phyloP scores from a whole-genome alignment of 208 protist genomes.

The Entamoeba invadens region DNA sequence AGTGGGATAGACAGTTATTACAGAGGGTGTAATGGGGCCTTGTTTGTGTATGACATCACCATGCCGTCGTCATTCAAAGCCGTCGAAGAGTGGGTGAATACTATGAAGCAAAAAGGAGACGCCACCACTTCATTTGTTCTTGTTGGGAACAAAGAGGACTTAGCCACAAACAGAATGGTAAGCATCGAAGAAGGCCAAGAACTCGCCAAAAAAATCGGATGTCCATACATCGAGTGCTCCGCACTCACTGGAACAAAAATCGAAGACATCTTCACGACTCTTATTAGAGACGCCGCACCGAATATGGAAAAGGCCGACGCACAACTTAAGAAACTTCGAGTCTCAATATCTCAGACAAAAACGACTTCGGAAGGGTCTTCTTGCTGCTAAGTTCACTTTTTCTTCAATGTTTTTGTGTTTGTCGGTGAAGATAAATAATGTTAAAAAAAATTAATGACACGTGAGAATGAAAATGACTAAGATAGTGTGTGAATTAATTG shows the following conservation, averaged over 20 bases:
- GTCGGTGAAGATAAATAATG: too few relatives aligned
- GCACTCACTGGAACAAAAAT: not conserved
- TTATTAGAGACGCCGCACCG: too few relatives aligned
- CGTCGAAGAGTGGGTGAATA: conserved; percentile 21
- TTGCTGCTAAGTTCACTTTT: too few relatives aligned
- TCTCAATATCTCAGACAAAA: too few relatives aligned
- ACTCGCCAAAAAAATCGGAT: not conserved
- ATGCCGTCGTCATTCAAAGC: conserved; percentile 18
- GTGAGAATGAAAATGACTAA: too few relatives aligned
- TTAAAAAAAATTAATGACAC: too few relatives aligned
- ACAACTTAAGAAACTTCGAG: too few relatives aligned
- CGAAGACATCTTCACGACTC: not conserved
- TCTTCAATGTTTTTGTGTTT: too few relatives aligned
- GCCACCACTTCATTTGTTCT: not conserved
- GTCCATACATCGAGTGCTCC: not conserved
- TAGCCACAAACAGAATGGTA: not conserved
- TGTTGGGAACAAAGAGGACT: not conserved
- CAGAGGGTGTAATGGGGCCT: conserved; percentile 20
- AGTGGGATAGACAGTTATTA: conserved; percentile 26
- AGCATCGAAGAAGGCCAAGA: not conserved
- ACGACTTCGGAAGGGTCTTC: too few relatives aligned
- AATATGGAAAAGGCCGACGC: too few relatives aligned
- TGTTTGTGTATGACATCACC: conserved; percentile 39
- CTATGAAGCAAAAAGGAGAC: conserved; percentile 18
- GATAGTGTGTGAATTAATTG: too few relatives aligned